Base-by-base conservation (phyloP, 306 rosid genomes). In the Lablab purpureus region DNA sequence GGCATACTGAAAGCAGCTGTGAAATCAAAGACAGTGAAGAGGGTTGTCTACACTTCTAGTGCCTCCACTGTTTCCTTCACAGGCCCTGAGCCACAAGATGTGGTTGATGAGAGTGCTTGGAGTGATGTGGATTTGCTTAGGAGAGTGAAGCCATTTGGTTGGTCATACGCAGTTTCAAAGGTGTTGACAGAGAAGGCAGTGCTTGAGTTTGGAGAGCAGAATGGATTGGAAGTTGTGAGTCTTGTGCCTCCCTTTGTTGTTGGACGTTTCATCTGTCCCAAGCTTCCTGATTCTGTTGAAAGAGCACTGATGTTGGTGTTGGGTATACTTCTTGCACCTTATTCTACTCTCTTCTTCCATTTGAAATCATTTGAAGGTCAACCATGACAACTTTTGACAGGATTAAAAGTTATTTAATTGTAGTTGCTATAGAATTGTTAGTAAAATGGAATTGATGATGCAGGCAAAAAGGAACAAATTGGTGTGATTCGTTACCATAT, bases 41-140 rank as follows among this genome's bases (percentile, higher is more conserved):
- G 91, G 41, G 87, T 91, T 32, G 85, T 91, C 1, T 89, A 91
- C 86, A 84, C 97, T 79, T 88, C 93, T 0, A 83, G 87, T 80
- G 85, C 64, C 15, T 34, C 92, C 7, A 76, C 92, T 3, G 83
- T 81, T 23, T 1, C 4, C 7, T 56, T 15, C 14, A 71, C 22
- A 17, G 81, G 81, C 52, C 21, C 27, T 45, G 27, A 73, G 22
- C 18, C 0, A 0, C 67, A 58, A 11, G 59, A 71, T 13, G 76
- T 27, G 10, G 27, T 71, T 41, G 97, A 92, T 82, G 97, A 92
- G 75, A 86, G 77, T 11, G 58, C 14, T 45, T 87, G 95, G 95
- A 90, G 90, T 55, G 90, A 88, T 13, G 79, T 72, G 0, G 93
- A 83, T 67, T n/a, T 65, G 17, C 73, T 49, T 40, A 83, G 78